Percentiles rank a stretch among this genome's conserved stretches.
Conservation (phyloP, 257 asterid genomes). For the Primulina tabacum region DNA sequence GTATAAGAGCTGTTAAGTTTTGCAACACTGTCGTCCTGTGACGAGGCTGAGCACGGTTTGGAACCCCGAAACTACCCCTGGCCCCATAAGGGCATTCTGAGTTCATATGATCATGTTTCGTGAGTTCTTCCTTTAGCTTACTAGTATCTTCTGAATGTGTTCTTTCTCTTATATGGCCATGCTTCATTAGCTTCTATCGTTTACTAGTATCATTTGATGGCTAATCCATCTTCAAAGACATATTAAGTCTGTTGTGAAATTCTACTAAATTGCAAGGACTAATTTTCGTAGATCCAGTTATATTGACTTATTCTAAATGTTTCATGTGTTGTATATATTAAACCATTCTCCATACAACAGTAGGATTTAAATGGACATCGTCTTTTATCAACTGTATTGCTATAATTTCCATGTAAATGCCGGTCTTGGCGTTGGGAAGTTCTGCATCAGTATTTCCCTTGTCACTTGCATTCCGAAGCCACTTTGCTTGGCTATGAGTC, state of each 20-base stretch:
- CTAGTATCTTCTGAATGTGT: constrained; percentile 14
- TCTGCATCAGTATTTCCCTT: no score
- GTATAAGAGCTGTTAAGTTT: constrained; percentile 63
- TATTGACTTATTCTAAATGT: neutral
- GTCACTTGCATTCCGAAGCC: no score
- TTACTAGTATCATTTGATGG: constrained; percentile 11
- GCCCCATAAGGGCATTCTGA: constrained; percentile 74
- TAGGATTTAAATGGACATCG: no score
- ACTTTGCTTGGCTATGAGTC: no score
- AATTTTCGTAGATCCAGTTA: neutral
- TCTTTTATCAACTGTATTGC: no score
- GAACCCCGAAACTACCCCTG: constrained; percentile 61
- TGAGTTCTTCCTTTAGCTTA: constrained; percentile 34
- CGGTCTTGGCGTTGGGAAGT: no score
- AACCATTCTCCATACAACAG: neutral
- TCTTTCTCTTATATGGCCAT: constrained; percentile 28
- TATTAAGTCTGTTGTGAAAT: constrained; percentile 9
- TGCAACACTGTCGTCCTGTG: constrained; percentile 67
- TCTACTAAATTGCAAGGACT: constrained; percentile 9
- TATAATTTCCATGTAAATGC: no score
- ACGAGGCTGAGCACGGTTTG: constrained; percentile 83
- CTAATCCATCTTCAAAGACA: constrained; percentile 12
- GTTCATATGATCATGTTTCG: constrained; percentile 80
- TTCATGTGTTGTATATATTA: constrained; percentile 1
- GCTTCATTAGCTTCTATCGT: constrained; percentile 53